These are phyloP conservation scores for Didymosphaeria variabile DNA, from an alignment of 2,329 filamentous ascomycete genomes.

Conservation along the genomic window DNA sequence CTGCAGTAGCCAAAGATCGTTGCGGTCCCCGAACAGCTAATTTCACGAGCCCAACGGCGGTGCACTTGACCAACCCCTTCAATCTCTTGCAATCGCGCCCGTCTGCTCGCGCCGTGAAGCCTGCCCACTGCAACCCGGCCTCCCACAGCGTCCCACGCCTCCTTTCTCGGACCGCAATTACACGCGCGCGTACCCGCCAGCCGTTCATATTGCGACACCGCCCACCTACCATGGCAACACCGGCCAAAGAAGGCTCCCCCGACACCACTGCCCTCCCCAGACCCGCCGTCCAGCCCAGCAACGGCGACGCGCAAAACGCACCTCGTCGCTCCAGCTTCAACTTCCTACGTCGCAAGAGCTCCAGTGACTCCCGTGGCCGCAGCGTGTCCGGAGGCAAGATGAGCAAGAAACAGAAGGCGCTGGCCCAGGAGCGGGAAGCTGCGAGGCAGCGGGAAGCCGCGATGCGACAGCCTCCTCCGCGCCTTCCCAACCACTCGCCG, in stretches of 20 bases:
- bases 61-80: slow-evolving; percentile 8
- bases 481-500: slow-evolving; percentile 60
- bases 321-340: slow-evolving; percentile 45
- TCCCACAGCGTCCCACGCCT: background rate
- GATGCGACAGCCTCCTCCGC: slow-evolving; percentile 68
- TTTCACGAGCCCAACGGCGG: slow-evolving; percentile 2
- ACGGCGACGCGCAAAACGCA: slow-evolving; percentile 29
- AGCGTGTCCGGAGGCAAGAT: slow-evolving; percentile 49
- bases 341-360: slow-evolving; percentile 49
- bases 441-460: slow-evolving; percentile 65
- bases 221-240: slow-evolving; percentile 39
- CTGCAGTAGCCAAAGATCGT: slow-evolving; percentile 13
- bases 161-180: slow-evolving; percentile 13
- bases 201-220: slow-evolving; percentile 36
- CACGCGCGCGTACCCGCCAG: slow-evolving; percentile 23
- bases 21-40: slow-evolving; percentile 1
- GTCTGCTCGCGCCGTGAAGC: slow-evolving; percentile 2
- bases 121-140: slow-evolving; percentile 2
- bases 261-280: slow-evolving; percentile 28
- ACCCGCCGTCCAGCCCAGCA: slow-evolving; percentile 27
- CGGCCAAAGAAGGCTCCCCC: slow-evolving; percentile 38
- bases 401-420: slow-evolving; percentile 67
- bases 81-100: slow-evolving; percentile 15
- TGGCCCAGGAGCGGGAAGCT: slow-evolving; percentile 61
- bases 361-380: slow-evolving; percentile 36